phyloP scores from a whole-genome alignment of 2,329 filamentous ascomycete species.

The Coleophoma eucalyptorum region DNA sequence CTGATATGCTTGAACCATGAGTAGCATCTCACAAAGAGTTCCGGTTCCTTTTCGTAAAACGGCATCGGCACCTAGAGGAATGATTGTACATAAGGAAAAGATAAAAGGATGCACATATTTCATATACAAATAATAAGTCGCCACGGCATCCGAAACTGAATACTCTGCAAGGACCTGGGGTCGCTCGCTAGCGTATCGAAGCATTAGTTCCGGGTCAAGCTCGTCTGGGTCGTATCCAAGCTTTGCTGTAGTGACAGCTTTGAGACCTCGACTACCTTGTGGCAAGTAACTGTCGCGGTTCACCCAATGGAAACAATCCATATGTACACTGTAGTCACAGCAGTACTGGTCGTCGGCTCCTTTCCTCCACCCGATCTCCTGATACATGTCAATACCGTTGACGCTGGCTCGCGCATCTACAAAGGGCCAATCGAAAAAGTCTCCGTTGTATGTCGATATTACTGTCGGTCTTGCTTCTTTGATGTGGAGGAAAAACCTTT shows the following conservation, averaged over 20 bases:
- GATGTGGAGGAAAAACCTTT: slow-evolving; percentile 92
- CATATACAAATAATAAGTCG: slow-evolving; percentile 99
- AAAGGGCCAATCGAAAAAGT: slow-evolving; percentile 99
- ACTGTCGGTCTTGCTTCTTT: slow-evolving; percentile 93
- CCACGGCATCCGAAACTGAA: slow-evolving; percentile 97
- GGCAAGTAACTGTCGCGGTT: slow-evolving; percentile 97
- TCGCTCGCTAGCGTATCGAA: slow-evolving; percentile 81
- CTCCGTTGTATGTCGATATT: slow-evolving; percentile 99
- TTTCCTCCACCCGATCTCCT: slow-evolving; percentile 94
- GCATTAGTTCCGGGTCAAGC: slow-evolving; percentile 96
- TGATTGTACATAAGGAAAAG: slow-evolving; percentile 95
- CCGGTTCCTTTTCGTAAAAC: slow-evolving; percentile 93
- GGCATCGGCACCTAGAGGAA: slow-evolving; percentile 90
- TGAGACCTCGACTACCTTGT: slow-evolving; percentile 93
- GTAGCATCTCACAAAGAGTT: slow-evolving; percentile 97
- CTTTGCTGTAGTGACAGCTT: slow-evolving; percentile 96
- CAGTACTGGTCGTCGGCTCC: slow-evolving; percentile 96
- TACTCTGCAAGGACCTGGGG: slow-evolving; percentile 96
- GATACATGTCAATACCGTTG: slow-evolving; percentile 98
- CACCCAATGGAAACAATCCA: slow-evolving; percentile 99
- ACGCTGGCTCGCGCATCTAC: slow-evolving; percentile 91
- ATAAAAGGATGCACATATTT: slow-evolving; percentile 99
- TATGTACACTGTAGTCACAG: slow-evolving; percentile 92
- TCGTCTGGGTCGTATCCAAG: slow-evolving; percentile 98
- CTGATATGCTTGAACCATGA: slow-evolving; percentile 97